A percentile compares a stretch with the other conserved stretches of the same genome.
Evolutionary conservation across 2,329 filamentous ascomycete genomes (phyloP).

Genomic region (Hymenoscyphus fraxineus): DNA sequence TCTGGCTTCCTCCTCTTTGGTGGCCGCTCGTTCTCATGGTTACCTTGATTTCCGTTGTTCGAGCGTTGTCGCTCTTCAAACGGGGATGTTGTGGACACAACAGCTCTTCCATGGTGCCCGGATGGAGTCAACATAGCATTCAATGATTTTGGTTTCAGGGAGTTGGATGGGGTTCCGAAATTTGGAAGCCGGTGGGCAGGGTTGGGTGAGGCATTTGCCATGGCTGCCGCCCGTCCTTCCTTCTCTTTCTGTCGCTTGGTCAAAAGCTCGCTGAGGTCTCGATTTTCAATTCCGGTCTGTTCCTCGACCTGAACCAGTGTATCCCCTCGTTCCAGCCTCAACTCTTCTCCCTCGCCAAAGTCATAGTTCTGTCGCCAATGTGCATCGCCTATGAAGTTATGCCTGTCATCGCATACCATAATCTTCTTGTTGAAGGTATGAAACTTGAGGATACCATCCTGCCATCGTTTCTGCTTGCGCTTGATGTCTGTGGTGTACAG

Average conservation of each 20-base stretch:
- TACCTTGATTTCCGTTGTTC: constrained; percentile 16
- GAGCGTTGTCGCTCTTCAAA: constrained; percentile 54
- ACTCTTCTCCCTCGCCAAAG: constrained; percentile 77
- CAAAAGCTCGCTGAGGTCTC: constrained; percentile 72
- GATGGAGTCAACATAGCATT: constrained; percentile 62
- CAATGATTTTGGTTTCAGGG: constrained; percentile 53
- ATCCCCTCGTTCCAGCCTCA: constrained; percentile 71
- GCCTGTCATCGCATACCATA: constrained; percentile 82
- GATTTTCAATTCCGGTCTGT: constrained; percentile 65
- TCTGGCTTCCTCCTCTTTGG: constrained; percentile 42
- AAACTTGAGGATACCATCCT: constrained; percentile 83
- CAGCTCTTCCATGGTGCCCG: constrained; percentile 59
- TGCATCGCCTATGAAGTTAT: constrained; percentile 78
- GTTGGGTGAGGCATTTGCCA: constrained; percentile 32
- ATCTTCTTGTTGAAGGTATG: constrained; percentile 88
- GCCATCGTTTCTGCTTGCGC: constrained; percentile 88
- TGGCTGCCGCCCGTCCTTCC: constrained; percentile 42
- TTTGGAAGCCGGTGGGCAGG: constrained; percentile 16
- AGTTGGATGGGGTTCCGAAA: constrained; percentile 38
- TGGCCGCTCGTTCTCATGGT: constrained; percentile 33
- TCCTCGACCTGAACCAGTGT: constrained; percentile 80
- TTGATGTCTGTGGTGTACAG: constrained; percentile 83
- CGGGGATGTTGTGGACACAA: constrained; percentile 56
- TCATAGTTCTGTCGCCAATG: constrained; percentile 70
- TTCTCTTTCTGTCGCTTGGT: constrained; percentile 63